Percentiles rank a stretch among this genome's conserved stretches.
These are phyloP conservation scores for Camptophora hylomeconis DNA, from an alignment of 2,329 filamentous ascomycete species.

Conservation along the genomic window DNA sequence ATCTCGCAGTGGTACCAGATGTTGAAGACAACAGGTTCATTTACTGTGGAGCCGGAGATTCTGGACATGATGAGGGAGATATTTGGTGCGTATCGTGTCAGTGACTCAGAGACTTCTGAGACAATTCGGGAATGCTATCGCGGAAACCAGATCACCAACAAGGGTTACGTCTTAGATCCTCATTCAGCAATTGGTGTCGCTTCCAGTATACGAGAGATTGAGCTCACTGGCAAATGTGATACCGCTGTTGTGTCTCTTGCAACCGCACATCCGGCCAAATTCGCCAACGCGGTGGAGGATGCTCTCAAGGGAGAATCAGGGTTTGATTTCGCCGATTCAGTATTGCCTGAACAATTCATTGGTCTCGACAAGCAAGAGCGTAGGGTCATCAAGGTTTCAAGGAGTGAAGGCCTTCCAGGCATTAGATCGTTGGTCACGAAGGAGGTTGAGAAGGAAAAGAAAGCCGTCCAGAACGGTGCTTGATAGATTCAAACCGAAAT, in stretches of 20 bases:
- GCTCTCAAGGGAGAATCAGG: conserved; percentile 58
- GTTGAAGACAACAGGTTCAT: conserved; percentile 70
- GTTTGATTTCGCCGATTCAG: conserved; percentile 64
- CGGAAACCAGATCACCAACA: conserved; percentile 27
- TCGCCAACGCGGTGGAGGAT: conserved; percentile 68
- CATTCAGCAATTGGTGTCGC: conserved; percentile 81
- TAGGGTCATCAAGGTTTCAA: conserved; percentile 56
- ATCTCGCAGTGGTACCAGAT: conserved; percentile 66
- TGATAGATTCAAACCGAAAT: too few species aligned
- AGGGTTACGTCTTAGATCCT: conserved; percentile 77
- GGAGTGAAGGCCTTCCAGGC: conserved; percentile 52
- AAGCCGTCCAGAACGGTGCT: conserved; percentile 14
- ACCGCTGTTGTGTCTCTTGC: conserved; percentile 52
- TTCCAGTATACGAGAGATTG: conserved; percentile 58
- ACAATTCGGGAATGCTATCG: conserved; percentile 48
- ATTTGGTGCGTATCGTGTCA: conserved; percentile 67
- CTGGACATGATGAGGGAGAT: conserved; percentile 56
- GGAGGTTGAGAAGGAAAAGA: conserved; percentile 45
- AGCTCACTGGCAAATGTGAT: conserved; percentile 12
- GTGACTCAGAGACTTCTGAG: conserved; percentile 51
- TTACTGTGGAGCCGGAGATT: conserved; percentile 64
- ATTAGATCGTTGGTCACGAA: conserved; percentile 63
- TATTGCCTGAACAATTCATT: conserved; percentile 70
- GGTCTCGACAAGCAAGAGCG: conserved; percentile 66
- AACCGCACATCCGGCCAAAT: conserved; percentile 94